Evolutionary conservation across 2,329 filamentous ascomycete species (phyloP).

Genomic region (Lasiodiplodia sp.): DNA sequence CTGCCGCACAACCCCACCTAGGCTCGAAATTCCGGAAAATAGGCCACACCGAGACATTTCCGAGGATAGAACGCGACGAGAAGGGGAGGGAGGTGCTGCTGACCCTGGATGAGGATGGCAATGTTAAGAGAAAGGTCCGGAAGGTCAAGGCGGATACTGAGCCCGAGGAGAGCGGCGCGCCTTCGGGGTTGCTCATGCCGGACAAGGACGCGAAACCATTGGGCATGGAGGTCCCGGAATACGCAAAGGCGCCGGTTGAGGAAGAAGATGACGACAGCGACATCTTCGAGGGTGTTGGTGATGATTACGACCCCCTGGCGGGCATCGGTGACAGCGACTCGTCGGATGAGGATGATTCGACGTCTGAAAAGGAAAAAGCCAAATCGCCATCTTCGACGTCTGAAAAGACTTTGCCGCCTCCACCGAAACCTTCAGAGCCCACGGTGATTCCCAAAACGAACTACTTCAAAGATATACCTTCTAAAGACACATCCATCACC

Average conservation of each 20-base stretch:
- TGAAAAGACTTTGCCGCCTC: constrained; percentile 26
- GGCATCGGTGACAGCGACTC: constrained; percentile 56
- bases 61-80: constrained; percentile 64
- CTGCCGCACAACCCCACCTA: constrained; percentile 56
- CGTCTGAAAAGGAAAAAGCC: neutral
- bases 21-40: constrained; percentile 64
- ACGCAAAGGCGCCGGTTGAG: constrained; percentile 37
- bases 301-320: constrained; percentile 67
- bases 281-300: constrained; percentile 68
- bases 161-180: constrained; percentile 42
- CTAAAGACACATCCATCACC: constrained; percentile 36
- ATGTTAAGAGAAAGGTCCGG: constrained; percentile 67
- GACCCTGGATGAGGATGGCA: constrained; percentile 65
- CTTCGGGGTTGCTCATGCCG: constrained; percentile 50
- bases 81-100: constrained; percentile 65
- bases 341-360: constrained; percentile 45
- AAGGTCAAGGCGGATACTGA: constrained; percentile 57
- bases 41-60: constrained; percentile 53
- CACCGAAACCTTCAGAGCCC: constrained; percentile 11
- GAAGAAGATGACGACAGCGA: constrained; percentile 64
- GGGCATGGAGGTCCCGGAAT: constrained; percentile 57
- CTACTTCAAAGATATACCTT: constrained; percentile 30
- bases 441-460: constrained; percentile 25
- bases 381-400: neutral
- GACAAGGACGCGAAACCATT: constrained; percentile 57